Base-by-base conservation (phyloP, 2,329 filamentous ascomycete species). In the Microdochium bolleyi region DNA sequence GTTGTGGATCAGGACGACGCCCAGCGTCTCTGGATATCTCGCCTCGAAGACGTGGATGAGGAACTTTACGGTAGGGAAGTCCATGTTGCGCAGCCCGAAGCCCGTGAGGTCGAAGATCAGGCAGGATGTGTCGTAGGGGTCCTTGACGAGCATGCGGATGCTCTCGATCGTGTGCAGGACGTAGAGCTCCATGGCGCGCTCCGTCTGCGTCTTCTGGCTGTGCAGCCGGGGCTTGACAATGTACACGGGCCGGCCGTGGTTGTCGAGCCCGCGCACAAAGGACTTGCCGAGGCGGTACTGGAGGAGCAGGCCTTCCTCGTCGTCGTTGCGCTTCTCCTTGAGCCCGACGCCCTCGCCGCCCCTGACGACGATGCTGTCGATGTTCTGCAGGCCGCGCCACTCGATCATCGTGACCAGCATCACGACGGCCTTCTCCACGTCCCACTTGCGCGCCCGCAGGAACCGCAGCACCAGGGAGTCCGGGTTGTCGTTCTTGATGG, bases 21-120 rank as follows among this genome's bases (percentile, higher is more conserved):
- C 86, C 2, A 90, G 73, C 0, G 82, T 87, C 64, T 90, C 87
- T 1, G 87, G 87, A 61, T 89, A 90, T 62, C 89, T 87, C 49
- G 87, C 85, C 70, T 90, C 87, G 60, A 90, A 88, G 62, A 85
- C 86, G 60, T 88, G 87, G 68, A 89, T 87, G 73, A 90, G 86
- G 70, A 89, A 89, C 60, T 88, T 89, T 51, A 89, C 83, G 0
- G 86, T 85, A 0, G 82, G 77, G 64, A 89, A 89, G 67, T 90
- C 87, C 77, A 90, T 89, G 68, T 90, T 89, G 11, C 82, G 77
- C 64, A 89, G 73, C 14, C 79, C 79, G 63, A 89, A 89, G 56
- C 80, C 75, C 8, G 78, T 85, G 78, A 89, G 84, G 67, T 90
- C 87, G 62, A 90, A 89, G 51, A 89, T 68, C 53, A 90, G 55